Evolutionary conservation across 768 basidiomycete genomes (phyloP).

Genomic region (Tulasnella sp.): DNA sequence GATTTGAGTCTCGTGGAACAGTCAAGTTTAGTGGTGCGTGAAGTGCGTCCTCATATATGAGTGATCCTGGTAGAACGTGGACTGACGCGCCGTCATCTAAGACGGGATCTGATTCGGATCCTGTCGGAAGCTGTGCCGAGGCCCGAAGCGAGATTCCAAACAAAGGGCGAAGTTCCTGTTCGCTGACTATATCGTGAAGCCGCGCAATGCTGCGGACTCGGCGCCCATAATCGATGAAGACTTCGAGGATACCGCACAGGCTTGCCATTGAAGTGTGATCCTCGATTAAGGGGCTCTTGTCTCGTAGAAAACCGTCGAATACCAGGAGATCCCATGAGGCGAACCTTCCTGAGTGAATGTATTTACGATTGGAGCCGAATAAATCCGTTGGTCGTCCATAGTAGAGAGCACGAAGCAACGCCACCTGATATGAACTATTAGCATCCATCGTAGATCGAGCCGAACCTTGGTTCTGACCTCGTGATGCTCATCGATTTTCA

Average conservation of each 20-base stretch:
- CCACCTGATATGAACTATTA: too few species aligned
- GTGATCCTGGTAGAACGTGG: background rate
- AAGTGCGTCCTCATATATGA: background rate
- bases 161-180: background rate
- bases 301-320: background rate
- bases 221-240: background rate
- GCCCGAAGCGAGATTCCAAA: background rate
- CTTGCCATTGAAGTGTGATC: background rate
- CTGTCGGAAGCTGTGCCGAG: background rate
- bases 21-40: background rate
- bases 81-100: background rate
- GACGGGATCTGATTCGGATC: background rate
- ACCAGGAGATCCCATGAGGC: background rate
- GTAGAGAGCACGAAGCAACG: too few species aligned
- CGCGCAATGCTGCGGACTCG: background rate
- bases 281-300: background rate
- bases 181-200: background rate
- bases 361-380: background rate
- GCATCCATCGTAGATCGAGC: too few species aligned
- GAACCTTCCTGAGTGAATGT: background rate
- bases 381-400: too few species aligned
- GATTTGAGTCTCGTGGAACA: background rate
- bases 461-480: too few species aligned
- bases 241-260: background rate
- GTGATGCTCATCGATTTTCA: too few species aligned